Conservation (phyloP, 345 rosid species). For the Sonneratia caseolaris region DNA sequence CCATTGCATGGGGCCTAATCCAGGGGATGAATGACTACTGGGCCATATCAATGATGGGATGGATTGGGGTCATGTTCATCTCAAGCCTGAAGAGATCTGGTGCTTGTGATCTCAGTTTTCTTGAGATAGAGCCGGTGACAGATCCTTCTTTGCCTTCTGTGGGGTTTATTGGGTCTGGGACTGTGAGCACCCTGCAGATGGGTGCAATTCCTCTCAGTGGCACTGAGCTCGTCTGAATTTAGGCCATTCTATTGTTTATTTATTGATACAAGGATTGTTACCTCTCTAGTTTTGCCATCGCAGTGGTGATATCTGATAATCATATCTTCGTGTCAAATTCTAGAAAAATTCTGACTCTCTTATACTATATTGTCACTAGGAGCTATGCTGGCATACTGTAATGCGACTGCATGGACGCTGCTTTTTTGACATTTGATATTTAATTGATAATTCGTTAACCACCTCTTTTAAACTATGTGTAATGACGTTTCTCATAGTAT, state of each 20-base stretch:
- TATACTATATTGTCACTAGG: background rate
- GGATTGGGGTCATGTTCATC: constrained; percentile 60
- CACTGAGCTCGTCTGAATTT: constrained; percentile 45
- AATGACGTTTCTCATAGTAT: background rate
- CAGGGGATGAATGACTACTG: constrained; percentile 95
- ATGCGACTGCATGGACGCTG: background rate
- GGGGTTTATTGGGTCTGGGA: constrained; percentile 51
- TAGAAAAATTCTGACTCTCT: background rate
- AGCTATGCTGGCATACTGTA: background rate
- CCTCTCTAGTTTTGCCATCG: background rate
- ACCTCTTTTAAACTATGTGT: background rate
- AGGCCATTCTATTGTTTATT: background rate
- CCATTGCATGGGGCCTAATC: constrained; percentile 88
- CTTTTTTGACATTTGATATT: background rate
- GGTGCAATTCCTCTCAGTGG: constrained; percentile 56
- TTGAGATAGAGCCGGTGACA: constrained; percentile 79
- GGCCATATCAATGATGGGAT: constrained; percentile 83
- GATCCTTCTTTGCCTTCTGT: constrained; percentile 83
- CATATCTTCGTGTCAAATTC: background rate
- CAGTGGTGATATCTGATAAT: background rate
- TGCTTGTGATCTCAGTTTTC: constrained; percentile 67
- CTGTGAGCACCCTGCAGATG: constrained; percentile 70
- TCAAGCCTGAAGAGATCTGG: constrained; percentile 86
- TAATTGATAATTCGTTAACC: background rate
- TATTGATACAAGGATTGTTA: background rate